phyloP scores from a whole-genome alignment of 148 eudicot genomes.

The Drosera capensis region DNA sequence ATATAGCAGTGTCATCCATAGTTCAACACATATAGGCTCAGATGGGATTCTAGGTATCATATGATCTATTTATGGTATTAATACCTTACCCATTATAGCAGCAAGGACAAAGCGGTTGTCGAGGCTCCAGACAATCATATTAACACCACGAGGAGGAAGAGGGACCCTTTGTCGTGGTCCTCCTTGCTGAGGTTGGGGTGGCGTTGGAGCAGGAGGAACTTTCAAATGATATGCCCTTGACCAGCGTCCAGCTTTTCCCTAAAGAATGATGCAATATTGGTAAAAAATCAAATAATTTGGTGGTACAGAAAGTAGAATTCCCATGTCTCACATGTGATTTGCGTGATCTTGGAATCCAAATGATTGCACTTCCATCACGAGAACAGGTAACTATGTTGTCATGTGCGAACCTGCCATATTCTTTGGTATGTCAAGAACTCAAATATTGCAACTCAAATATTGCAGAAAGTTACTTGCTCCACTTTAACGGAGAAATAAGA shows the following conservation, averaged over 20 bases:
- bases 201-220: constrained; percentile 91
- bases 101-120: constrained; percentile 97
- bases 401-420: constrained; percentile 54
- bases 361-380: constrained; percentile 95
- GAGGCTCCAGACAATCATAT: constrained; percentile 93
- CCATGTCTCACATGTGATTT: constrained; percentile 91
- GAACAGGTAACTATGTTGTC: constrained; percentile 97
- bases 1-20: too few species aligned
- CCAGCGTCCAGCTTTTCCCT: constrained; percentile 88
- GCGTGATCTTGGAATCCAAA: constrained; percentile 92
- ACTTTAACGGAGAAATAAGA: too few species aligned
- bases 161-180: constrained; percentile 86
- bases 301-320: too few species aligned
- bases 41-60: too few species aligned
- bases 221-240: constrained; percentile 81
- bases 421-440: too few species aligned
- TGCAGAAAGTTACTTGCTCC: neutral
- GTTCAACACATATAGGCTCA: too few species aligned
- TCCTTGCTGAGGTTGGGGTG: constrained; percentile 76
- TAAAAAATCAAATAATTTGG: constrained; percentile 5
- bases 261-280: constrained; percentile 5
- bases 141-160: constrained; percentile 94
- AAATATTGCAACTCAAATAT: too few species aligned
- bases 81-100: constrained; percentile 82
- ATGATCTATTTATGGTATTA: neutral